Conservation (phyloP, 1,139 yeast species). For the Candida freyschussii region DNA sequence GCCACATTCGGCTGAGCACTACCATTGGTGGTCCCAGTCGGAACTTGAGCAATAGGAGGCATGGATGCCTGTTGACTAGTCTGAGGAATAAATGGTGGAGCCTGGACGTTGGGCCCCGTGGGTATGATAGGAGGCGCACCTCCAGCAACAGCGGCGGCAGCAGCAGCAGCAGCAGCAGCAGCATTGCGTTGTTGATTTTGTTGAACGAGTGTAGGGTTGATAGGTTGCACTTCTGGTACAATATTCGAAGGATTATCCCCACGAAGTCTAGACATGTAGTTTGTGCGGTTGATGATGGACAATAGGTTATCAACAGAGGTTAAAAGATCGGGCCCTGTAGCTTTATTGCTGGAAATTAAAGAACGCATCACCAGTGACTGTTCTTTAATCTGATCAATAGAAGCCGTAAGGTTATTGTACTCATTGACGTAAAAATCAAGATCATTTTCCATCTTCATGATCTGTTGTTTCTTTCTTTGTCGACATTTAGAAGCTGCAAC, state of each 20-base stretch:
- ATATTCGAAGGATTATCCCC: slow-evolving; percentile 24
- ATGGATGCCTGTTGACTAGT: too few relatives aligned
- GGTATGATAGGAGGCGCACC: too few relatives aligned
- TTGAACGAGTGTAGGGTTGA: slow-evolving; percentile 24
- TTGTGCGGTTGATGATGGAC: slow-evolving; percentile 18
- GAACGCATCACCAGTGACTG: slow-evolving; percentile 51
- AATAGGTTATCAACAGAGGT: slow-evolving; percentile 16
- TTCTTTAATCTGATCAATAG: slow-evolving; percentile 53
- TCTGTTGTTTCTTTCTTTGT: slow-evolving; percentile 87
- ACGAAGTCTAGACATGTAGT: slow-evolving; percentile 23
- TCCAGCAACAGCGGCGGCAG: neutral
- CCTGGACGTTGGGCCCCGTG: too few relatives aligned
- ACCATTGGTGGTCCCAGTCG: slow-evolving; percentile 3
- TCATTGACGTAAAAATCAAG: slow-evolving; percentile 63
- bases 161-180: slow-evolving; percentile 5
- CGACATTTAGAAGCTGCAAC: slow-evolving; percentile 96
- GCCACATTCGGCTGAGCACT: neutral
- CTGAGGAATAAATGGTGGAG: too few relatives aligned
- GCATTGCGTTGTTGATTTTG: slow-evolving; percentile 16
- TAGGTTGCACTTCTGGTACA: slow-evolving; percentile 26
- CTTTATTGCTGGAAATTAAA: slow-evolving; percentile 31
- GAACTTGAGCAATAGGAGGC: too few relatives aligned
- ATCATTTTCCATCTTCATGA: slow-evolving; percentile 78
- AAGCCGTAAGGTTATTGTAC: slow-evolving; percentile 60
- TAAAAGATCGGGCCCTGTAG: slow-evolving; percentile 17